Evolutionary conservation across 768 basidiomycete genomes (phyloP), one percentile per base, ranked within the genome.

Genomic region (Termitomyces sp.): DNA sequence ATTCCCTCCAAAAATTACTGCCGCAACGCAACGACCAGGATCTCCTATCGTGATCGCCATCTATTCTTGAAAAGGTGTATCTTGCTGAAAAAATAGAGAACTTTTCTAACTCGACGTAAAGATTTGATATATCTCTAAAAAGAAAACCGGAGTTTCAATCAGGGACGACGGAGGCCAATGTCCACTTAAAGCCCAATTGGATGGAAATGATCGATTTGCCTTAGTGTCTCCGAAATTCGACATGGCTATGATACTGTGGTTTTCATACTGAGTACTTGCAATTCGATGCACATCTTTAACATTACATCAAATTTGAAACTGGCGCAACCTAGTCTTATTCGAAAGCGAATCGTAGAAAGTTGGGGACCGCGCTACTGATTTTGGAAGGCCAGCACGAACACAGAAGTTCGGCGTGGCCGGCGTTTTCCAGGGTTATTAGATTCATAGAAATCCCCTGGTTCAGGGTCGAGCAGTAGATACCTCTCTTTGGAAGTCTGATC

Each of bases 381-480:
- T 20, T 14, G 56, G 43, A 18, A 45, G 43, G 26, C 20, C 22
- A 44, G 10, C 26, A 33, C 53, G 34, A 55, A 27, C 20, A 36
- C 43, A 44, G 43, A 44, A 39, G 43, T 54, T 54, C 42, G 34
- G 40, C 44, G 53, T 22, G 43, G 24, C 55, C 57, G 61, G 58
- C 46, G 39, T 43, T 53, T 57, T 49, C 60, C 63, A 61, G 57
- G 53, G 53, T 54, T 34, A 43, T 56, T 48, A 58, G 46, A 60
- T 37, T 56, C 43, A 24, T 59, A 55, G 39, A 61, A 58, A 34
- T 8, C 22, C 54, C 26, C 56, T 53, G 54, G 51, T 48, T 32
- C 59, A 57, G 50, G 56, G 36, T 51, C 48, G 44, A 58, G 32
- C 20, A 39, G 53, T 51, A 30, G n/a, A 34, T 45, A 32, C 44